Conservation (phyloP, 2,329 filamentous ascomycete species). For the Aspergillus luchuensis region DNA sequence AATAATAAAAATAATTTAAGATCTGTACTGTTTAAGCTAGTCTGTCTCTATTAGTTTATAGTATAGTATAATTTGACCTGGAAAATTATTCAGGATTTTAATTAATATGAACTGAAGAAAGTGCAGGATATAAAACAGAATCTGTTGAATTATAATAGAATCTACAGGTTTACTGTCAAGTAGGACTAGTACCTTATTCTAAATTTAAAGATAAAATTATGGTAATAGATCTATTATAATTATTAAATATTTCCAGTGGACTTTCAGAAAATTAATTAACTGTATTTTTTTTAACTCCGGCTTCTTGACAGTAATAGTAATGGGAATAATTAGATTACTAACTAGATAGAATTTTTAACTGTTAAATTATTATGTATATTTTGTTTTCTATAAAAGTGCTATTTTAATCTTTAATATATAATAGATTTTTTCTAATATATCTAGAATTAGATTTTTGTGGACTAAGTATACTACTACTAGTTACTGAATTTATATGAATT, state of each 20-base stretch:
- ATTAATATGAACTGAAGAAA: conserved; percentile 23
- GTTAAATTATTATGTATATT: conserved; percentile 16
- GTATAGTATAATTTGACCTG: conserved; percentile 53
- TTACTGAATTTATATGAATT: conserved; percentile 55
- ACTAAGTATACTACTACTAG: conserved; percentile 31
- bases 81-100: conserved; percentile 45
- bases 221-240: conserved; percentile 23
- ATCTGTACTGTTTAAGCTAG: conserved; percentile 55
- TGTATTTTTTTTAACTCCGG: conserved; percentile 47
- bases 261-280: conserved; percentile 42
- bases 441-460: conserved; percentile 55
- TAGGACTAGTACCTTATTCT: conserved; percentile 13
- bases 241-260: conserved; percentile 9
- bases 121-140: conserved; percentile 9
- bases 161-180: neutral
- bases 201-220: conserved; percentile 21
- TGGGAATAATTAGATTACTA: conserved; percentile 17
- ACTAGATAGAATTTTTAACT: conserved; percentile 10
- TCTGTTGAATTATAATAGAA: conserved; percentile 13
- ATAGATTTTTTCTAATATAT: conserved; percentile 21
- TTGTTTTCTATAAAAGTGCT: conserved; percentile 14
- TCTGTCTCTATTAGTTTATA: conserved; percentile 42
- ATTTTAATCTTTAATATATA: conserved; percentile 18
- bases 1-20: conserved; percentile 31
- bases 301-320: conserved; percentile 38